Evolutionary conservation across 371 early-diverging fungal species (phyloP).

Genomic region (Blastocladiella emersonii): DNA sequence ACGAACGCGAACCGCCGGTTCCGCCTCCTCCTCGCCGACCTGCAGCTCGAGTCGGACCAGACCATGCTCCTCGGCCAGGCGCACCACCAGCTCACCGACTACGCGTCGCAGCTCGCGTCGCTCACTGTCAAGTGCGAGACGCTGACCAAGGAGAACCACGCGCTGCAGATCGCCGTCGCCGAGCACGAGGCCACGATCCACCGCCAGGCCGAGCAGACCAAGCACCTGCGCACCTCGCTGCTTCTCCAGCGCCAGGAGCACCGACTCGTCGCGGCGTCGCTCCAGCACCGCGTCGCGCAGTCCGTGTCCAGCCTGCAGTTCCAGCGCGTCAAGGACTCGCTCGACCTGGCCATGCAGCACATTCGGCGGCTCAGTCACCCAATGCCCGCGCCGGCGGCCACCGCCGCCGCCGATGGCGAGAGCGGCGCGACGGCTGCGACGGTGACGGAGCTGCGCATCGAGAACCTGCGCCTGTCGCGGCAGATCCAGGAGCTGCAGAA

Average conservation of each 20-base stretch:
- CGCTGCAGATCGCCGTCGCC: background rate
- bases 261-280: background rate
- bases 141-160: background rate
- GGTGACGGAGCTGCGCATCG: background rate
- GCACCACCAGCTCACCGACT: background rate
- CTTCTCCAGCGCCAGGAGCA: background rate
- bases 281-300: background rate
- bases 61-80: background rate
- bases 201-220: background rate
- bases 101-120: background rate
- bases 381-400: background rate
- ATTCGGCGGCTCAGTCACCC: background rate
- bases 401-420: background rate
- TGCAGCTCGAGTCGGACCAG: constrained; percentile 2
- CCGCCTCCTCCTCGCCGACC: background rate
- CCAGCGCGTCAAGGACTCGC: background rate
- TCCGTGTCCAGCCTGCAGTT: background rate
- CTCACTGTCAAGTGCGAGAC: background rate
- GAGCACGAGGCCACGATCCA: background rate
- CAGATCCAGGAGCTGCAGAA: background rate
- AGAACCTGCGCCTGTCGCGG: background rate
- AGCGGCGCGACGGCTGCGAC: background rate
- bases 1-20: background rate
- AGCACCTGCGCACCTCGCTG: background rate
- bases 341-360: background rate